Conservation (phyloP, 1,284 basidiomycete species). For the Trametes hirsuta region DNA sequence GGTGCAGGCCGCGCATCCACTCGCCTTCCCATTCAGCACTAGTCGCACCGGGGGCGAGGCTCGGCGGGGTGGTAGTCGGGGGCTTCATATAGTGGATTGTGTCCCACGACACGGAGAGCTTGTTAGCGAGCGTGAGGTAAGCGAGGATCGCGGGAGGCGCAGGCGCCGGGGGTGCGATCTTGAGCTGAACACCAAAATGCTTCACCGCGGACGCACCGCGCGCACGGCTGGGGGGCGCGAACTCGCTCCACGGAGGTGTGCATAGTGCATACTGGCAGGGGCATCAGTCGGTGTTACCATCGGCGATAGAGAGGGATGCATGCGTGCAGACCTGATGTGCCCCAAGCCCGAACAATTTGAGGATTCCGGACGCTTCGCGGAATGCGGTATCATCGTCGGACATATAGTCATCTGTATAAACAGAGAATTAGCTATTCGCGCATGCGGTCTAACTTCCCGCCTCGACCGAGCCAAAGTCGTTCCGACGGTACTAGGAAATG, state of each 20-base stretch:
- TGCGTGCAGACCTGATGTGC: constrained; percentile 59
- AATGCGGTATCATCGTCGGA: constrained; percentile 42
- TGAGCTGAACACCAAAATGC: constrained; percentile 47
- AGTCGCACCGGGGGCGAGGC: constrained; percentile 26
- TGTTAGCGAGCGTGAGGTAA: constrained; percentile 60
- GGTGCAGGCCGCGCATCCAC: constrained; percentile 58
- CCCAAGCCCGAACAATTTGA: constrained; percentile 66
- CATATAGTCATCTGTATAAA: constrained; percentile 49
- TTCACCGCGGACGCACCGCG: constrained; percentile 27
- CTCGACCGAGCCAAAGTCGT: constrained; percentile 1
- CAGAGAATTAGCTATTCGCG: not conserved
- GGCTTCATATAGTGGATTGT: constrained; percentile 39
- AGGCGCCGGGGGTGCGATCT: constrained; percentile 57
- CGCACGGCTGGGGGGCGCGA: constrained; percentile 41
- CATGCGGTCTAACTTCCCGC: not conserved
- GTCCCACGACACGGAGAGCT: constrained; percentile 34
- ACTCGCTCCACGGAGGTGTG: constrained; percentile 60
- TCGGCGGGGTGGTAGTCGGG: constrained; percentile 41
- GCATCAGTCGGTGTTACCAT: constrained; percentile 3
- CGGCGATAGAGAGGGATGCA: constrained; percentile 5
- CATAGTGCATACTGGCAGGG: constrained; percentile 59
- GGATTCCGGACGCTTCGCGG: constrained; percentile 48
- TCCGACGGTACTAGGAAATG: not conserved
- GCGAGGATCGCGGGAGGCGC: constrained; percentile 72
- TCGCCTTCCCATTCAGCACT: constrained; percentile 45